Evolutionary conservation across 805 yeast species (phyloP).

Genomic region (Pichia eremophila): DNA sequence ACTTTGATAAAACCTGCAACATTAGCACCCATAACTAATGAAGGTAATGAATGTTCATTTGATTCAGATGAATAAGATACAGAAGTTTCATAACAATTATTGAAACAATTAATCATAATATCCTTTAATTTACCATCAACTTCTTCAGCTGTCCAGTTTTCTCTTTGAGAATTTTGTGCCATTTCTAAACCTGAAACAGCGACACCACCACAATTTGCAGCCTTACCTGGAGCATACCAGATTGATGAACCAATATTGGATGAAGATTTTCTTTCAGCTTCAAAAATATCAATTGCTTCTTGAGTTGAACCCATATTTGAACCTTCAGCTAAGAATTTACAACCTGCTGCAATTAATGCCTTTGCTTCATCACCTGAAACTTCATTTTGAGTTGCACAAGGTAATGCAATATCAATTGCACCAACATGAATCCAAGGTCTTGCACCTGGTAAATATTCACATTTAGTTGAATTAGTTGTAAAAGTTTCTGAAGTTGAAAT

Average conservation of each 20-base stretch:
- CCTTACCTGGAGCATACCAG: slow-evolving; percentile 99
- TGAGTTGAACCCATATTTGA: slow-evolving; percentile 99
- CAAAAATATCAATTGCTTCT: slow-evolving; percentile 93
- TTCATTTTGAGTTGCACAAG: slow-evolving; percentile 98
- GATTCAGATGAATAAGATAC: slow-evolving; percentile 64
- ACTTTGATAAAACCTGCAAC: slow-evolving; percentile 98
- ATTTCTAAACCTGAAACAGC: slow-evolving; percentile 97
- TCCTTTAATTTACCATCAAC: slow-evolving; percentile 85
- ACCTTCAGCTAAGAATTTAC: slow-evolving; percentile 94
- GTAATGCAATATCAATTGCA: slow-evolving; percentile 89
- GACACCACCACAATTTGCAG: slow-evolving; percentile 99
- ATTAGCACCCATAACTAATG: slow-evolving; percentile 97
- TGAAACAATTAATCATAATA: slow-evolving; percentile 89
- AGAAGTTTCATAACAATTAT: slow-evolving; percentile 87
- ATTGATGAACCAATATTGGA: slow-evolving; percentile 39
- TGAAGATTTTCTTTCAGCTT: slow-evolving; percentile 58
- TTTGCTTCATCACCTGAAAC: slow-evolving; percentile 94
- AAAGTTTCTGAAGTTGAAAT: slow-evolving; percentile 48
- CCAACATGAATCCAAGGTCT: slow-evolving; percentile 96
- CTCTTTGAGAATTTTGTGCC: slow-evolving; percentile 98
- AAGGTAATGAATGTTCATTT: slow-evolving; percentile 66
- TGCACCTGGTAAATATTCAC: slow-evolving; percentile 83
- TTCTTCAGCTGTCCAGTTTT: slow-evolving; percentile 83
- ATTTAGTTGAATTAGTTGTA: slow-evolving; percentile 34
- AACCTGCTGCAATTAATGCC: slow-evolving; percentile 86